Evolutionary conservation across 2,329 filamentous ascomycete species (phyloP).

Genomic region (Blastomyces percursus): DNA sequence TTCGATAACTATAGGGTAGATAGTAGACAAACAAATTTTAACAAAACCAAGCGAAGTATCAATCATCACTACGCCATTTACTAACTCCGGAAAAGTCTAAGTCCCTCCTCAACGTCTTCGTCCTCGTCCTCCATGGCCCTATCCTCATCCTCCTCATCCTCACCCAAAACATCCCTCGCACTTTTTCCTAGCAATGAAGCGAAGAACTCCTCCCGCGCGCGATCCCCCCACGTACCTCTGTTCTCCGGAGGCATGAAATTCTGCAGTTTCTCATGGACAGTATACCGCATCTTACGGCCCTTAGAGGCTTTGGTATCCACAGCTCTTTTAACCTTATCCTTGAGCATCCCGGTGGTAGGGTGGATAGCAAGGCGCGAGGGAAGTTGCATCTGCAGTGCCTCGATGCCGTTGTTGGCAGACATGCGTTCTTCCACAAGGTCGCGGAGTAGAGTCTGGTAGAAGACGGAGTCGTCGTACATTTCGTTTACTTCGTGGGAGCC

Average conservation of each 20-base stretch:
- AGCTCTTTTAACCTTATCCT: slow-evolving; percentile 61
- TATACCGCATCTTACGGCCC: slow-evolving; percentile 85
- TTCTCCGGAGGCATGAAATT: slow-evolving; percentile 97
- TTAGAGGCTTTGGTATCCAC: slow-evolving; percentile 94
- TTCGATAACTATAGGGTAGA: not conserved
- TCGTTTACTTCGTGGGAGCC: slow-evolving; percentile 26
- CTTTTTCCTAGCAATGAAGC: slow-evolving; percentile 56
- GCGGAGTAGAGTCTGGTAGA: slow-evolving; percentile 87
- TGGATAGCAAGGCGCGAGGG: slow-evolving; percentile 30
- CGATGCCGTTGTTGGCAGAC: slow-evolving; percentile 38
- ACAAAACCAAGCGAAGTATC: not conserved
- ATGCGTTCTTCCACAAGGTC: slow-evolving; percentile 85
- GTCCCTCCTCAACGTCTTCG: slow-evolving; percentile 21
- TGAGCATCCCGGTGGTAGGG: slow-evolving; percentile 34
- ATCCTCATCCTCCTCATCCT: slow-evolving; percentile 46
- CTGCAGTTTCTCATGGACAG: slow-evolving; percentile 91
- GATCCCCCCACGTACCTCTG: slow-evolving; percentile 64
- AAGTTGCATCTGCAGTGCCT: slow-evolving; percentile 27
- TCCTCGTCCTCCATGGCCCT: slow-evolving; percentile 24
- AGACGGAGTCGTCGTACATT: slow-evolving; percentile 88
- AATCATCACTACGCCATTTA: not conserved
- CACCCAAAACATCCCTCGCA: slow-evolving; percentile 54
- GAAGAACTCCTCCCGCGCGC: slow-evolving; percentile 67
- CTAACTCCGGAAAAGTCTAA: slow-evolving; percentile 25
- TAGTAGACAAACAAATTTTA: not conserved